phyloP scores from a whole-genome alignment of 768 basidiomycete genomes.

The Mycena capillaripes region DNA sequence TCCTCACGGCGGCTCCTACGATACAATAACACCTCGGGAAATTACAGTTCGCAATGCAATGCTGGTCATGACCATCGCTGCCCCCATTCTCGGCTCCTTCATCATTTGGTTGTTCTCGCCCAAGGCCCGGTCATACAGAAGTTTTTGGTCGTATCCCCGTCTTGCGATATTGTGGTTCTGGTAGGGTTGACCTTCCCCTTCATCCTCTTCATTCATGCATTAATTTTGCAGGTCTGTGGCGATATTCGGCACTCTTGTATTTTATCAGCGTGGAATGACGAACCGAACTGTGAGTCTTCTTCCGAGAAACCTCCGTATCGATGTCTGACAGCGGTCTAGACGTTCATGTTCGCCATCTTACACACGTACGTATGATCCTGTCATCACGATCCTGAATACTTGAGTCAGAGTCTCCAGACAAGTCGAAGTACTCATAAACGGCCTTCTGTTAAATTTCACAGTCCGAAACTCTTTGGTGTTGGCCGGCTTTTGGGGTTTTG shows the following conservation, averaged over 20 bases:
- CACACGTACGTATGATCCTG: slow-evolving; percentile 17
- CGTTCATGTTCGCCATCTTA: slow-evolving; percentile 22
- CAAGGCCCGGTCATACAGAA: slow-evolving; percentile 23
- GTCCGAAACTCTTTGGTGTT: slow-evolving; percentile 17
- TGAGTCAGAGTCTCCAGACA: slow-evolving; percentile 22
- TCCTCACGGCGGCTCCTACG: slow-evolving; percentile 31
- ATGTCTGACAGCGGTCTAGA: not conserved
- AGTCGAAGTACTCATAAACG: slow-evolving; percentile 30
- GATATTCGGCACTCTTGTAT: slow-evolving; percentile 28
- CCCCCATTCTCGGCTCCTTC: slow-evolving; percentile 29
- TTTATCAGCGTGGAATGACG: slow-evolving; percentile 29
- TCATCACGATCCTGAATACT: not conserved
- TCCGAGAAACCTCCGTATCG: not conserved
- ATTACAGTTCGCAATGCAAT: slow-evolving; percentile 29
- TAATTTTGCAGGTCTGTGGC: slow-evolving; percentile 21
- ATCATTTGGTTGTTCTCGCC: slow-evolving; percentile 23
- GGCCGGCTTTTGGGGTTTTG: slow-evolving; percentile 24
- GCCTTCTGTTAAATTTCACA: slow-evolving; percentile 18
- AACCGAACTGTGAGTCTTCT: slow-evolving; percentile 23
- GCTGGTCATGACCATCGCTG: slow-evolving; percentile 22
- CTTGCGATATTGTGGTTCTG: slow-evolving; percentile 31
- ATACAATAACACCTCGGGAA: slow-evolving; percentile 26
- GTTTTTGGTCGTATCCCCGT: slow-evolving; percentile 25
- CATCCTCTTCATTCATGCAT: not conserved
- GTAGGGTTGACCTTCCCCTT: slow-evolving; percentile 7